Evolutionary conservation across 2,329 filamentous ascomycete species (phyloP), one percentile per base, ranked within the genome.

Genomic region (Corinectria fuckeliana): DNA sequence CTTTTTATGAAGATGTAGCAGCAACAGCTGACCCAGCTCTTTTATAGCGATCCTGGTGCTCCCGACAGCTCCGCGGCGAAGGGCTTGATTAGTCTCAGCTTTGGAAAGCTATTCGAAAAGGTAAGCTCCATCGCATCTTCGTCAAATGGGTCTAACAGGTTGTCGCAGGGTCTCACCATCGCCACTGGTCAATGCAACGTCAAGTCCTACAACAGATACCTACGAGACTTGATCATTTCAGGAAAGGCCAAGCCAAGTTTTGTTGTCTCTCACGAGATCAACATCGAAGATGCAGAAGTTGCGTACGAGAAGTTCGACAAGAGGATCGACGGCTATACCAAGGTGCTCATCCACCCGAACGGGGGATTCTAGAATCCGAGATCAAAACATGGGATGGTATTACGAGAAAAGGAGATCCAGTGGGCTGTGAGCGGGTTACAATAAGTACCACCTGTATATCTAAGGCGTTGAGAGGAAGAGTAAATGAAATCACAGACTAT

Each of bases 31-130:
- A 38, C 6, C 25, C 16, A 7, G 50, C 14, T 23, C 77, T 56
- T 77, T 79, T 1, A 77, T 6, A 74, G 74, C 21, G 85, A 90
- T 61, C 87, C 87, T 13, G 87, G 87, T 45, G 87, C 87, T 28
- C 82, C 85, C 2, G 87, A 90, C 60, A 80, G 80, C 52, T 82
- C 85, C 41, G 79, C 81, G 16, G 83, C 80, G n/a, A 86, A 88
- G 66, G 87, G 87, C 0, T 84, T 87, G 79, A 84, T 90, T 53
- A 77, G 85, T 61, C 77, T 89, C 25, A 86, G 82, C 53, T 90
- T 90, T 65, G 86, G 87, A 56, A 90, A 90, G 72, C 76, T 90
- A 0, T 90, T 90, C 65, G 87, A 90, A 65, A 90, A 90, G 80
- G 85, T 82, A 71, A 49, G 66, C 39, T 13, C 2, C 3, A 21